Conservation (phyloP, 805 yeast genomes). For the Candida caryicola region DNA sequence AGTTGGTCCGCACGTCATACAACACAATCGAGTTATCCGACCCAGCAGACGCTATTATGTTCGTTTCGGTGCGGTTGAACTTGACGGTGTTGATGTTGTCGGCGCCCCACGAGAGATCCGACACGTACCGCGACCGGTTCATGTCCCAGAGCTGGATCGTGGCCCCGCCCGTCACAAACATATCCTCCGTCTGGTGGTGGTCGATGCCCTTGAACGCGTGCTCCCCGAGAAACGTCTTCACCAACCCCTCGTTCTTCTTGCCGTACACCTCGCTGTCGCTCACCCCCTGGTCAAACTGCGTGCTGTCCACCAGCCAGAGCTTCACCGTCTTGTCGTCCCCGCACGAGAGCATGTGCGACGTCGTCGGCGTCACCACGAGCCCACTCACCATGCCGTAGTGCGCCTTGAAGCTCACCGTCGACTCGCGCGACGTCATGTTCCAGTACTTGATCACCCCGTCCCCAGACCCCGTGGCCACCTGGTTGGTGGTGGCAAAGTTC, state of each 20-base stretch:
- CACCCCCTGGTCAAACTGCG: conserved; percentile 43
- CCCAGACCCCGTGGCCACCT: conserved; percentile 88
- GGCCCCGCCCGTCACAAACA: conserved; percentile 92
- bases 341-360: conserved; percentile 67
- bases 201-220: conserved; percentile 83
- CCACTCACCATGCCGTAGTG: conserved; percentile 92
- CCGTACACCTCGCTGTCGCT: conserved; percentile 32
- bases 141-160: conserved; percentile 90
- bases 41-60: conserved; percentile 77
- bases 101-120: conserved; percentile 92
- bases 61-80: conserved; percentile 88
- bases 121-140: conserved; percentile 69
- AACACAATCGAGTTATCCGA: conserved; percentile 87
- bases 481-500: conserved; percentile 64
- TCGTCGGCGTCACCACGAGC: conserved; percentile 61
- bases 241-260: conserved; percentile 48
- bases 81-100: conserved; percentile 81
- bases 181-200: conserved; percentile 70
- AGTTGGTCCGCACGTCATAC: conserved; percentile 85
- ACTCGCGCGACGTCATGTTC: conserved; percentile 80
- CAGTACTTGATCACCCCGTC: conserved; percentile 95
- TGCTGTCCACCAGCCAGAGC: conserved; percentile 74
- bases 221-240: conserved; percentile 79
- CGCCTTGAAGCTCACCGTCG: conserved; percentile 74
- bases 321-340: conserved; percentile 89